Conservation (phyloP, 2,329 filamentous ascomycete species). For the Trichophyton schoenleinii region DNA sequence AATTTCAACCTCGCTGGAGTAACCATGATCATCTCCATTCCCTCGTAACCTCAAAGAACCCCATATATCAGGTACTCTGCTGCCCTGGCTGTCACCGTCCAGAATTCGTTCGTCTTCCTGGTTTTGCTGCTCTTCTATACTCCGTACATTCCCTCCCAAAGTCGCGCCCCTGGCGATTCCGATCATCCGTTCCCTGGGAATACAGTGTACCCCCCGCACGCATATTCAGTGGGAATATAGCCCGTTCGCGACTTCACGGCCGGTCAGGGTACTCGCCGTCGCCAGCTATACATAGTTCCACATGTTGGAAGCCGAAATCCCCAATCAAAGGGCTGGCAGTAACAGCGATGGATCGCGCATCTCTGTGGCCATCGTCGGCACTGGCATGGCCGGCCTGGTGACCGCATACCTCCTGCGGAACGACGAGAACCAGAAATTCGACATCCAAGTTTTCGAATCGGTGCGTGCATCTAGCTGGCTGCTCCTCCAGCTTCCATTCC, state of each 20-base stretch:
- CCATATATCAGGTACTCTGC: too few species aligned
- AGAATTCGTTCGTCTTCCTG: too few species aligned
- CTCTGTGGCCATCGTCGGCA: slow-evolving; percentile 36
- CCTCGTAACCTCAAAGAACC: too few species aligned
- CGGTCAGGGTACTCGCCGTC: neutral
- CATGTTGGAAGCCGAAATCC: neutral
- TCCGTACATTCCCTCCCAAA: too few species aligned
- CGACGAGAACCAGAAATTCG: slow-evolving; percentile 30
- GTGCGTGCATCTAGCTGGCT: slow-evolving; percentile 19
- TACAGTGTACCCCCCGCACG: too few species aligned
- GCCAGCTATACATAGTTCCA: neutral
- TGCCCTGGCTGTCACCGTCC: too few species aligned
- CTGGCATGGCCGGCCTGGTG: slow-evolving; percentile 39
- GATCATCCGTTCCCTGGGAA: too few species aligned
- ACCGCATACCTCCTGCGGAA: slow-evolving; percentile 34
- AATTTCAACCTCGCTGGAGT: too few species aligned
- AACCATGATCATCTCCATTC: too few species aligned
- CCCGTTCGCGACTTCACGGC: neutral
- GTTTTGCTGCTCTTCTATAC: too few species aligned
- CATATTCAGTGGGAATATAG: too few species aligned
- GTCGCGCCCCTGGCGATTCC: too few species aligned
- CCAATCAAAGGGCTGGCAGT: neutral
- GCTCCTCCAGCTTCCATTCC: neutral
- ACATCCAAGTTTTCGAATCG: slow-evolving; percentile 36
- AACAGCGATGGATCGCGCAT: slow-evolving; percentile 7